Evolutionary conservation across 208 protist species (phyloP), one percentile per base, ranked within the genome.

Genomic region (Acanthamoeba sp.): DNA sequence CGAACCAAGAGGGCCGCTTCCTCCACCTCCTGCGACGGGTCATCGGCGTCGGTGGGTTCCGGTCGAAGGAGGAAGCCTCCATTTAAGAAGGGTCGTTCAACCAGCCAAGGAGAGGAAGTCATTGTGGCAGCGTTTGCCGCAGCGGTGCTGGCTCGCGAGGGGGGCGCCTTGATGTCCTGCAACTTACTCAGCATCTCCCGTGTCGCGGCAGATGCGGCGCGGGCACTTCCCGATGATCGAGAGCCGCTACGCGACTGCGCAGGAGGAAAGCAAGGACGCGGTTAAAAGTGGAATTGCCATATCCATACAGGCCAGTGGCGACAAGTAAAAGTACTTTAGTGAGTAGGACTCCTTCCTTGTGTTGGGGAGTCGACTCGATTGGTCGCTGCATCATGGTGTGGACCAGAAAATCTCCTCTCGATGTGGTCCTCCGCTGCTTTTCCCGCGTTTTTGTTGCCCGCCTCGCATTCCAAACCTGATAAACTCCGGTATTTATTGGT

Each of bases 161-260:
- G 40, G 10, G 71, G 71, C 36, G 71, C 71, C 29, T 40, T 48
- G 71, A 80, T 80, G 71, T 80, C 38, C 36, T 80, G 71, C 71
- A 80, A 22, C 36, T 80, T 80, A 38, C 71, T 40, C 32, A 80
- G 27, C 71, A 80, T 34, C 40, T 80, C 71, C 38, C 71, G 71
- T 3, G 71, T 50, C 1, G 71, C 32, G 7, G 38, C 71, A 48
- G 32, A 29, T 7, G 62, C 62, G n/a, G 29, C 62, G 12, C 62
- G 62, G 36, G 62, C 9, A 9, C 62, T 69, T 29, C n/a, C 62
- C n/a, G 62, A 69, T 36, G 62, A 69, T 34, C 62, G 62, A 69
- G 62, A 69, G 29, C 62, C 62, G 10, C 62, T 69, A 29, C 62
- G 62, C 29, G 62, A 29, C 62, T 69, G n/a, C 9, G 12, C n/a